These are phyloP conservation scores for Dryadomyces quercus-mongolicae DNA, from an alignment of 2,329 filamentous ascomycete genomes.

Conservation along the genomic window DNA sequence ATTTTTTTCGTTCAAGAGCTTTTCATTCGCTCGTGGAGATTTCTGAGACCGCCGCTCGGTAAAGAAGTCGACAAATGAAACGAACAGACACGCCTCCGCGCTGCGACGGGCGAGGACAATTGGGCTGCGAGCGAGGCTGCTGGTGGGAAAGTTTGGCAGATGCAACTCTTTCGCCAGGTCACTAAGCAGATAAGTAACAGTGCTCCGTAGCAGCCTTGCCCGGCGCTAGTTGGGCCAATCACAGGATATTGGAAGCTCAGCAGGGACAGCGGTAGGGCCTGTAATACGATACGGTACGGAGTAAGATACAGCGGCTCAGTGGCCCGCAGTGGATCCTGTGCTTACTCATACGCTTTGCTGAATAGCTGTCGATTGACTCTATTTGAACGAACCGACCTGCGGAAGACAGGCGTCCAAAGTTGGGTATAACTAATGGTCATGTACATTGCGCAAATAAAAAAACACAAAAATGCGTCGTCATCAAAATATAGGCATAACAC, in stretches of 20 bases:
- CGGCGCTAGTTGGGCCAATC: neutral
- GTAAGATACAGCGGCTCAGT: too few species aligned
- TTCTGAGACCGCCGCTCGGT: too few species aligned
- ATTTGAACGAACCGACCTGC: neutral
- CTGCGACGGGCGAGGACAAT: too few species aligned
- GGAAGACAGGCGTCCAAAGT: constrained; percentile 1
- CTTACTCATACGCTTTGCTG: neutral
- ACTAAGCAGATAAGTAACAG: neutral
- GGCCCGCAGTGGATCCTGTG: neutral
- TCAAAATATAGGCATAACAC: neutral
- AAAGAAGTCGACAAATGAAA: too few species aligned
- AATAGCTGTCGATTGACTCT: constrained; percentile 1
- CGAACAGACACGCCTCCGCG: too few species aligned
- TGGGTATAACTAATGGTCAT: constrained; percentile 3
- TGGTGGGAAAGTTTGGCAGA: too few species aligned
- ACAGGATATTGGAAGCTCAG: neutral
- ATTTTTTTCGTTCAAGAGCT: too few species aligned
- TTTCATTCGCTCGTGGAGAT: too few species aligned
- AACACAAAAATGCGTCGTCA: constrained; percentile 1
- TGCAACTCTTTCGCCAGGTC: too few species aligned
- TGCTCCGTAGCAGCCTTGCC: constrained; percentile 3
- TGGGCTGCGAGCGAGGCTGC: too few species aligned
- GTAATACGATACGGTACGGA: too few species aligned
- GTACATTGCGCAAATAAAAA: constrained; percentile 3
- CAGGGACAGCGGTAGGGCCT: too few species aligned